Conservation (phyloP, 306 rosid genomes). For the Pterocarpus santalinus region DNA sequence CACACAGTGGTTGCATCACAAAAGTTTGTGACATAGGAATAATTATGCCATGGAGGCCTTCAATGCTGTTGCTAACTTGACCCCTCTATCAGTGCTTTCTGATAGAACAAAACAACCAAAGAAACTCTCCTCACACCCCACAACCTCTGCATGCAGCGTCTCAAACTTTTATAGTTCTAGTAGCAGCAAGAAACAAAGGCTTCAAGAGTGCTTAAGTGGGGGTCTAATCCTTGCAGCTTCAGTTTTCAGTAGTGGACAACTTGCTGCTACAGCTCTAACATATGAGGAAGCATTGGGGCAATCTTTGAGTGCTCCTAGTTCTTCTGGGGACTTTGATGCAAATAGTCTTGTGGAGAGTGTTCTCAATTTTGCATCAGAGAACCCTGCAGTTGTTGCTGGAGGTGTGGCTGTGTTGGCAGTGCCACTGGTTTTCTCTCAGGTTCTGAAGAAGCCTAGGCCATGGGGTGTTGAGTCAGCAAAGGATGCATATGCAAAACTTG, state of each 20-base stretch:
- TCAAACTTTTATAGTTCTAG: constrained; percentile 51
- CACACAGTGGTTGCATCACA: constrained; percentile 30
- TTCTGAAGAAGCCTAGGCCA: constrained; percentile 74
- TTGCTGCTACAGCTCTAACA: constrained; percentile 69
- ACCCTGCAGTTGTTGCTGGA: constrained; percentile 75
- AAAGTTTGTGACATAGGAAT: constrained; percentile 17
- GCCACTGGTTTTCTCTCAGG: constrained; percentile 78
- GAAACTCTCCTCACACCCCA: constrained; percentile 53
- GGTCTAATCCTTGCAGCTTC: constrained; percentile 71
- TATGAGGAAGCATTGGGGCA: constrained; percentile 81
- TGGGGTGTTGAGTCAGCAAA: constrained; percentile 92
- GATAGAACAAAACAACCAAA: constrained; percentile 68
- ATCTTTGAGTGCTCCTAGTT: constrained; percentile 36
- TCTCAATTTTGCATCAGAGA: constrained; percentile 68
- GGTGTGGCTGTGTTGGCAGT: constrained; percentile 78
- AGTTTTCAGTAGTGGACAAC: constrained; percentile 53
- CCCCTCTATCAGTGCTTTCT: constrained; percentile 77
- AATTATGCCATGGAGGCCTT: constrained; percentile 97
- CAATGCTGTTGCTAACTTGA: constrained; percentile 73
- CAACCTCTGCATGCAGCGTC: constrained; percentile 53
- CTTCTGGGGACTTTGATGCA: constrained; percentile 61
- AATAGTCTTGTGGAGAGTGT: constrained; percentile 63
- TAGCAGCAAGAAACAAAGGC: constrained; percentile 10
- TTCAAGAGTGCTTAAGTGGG: too few relatives aligned
- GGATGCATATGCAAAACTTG: constrained; percentile 79